Base-by-base conservation (phyloP, 75 land plant genomes). In the Adiantum capillusveneris region DNA sequence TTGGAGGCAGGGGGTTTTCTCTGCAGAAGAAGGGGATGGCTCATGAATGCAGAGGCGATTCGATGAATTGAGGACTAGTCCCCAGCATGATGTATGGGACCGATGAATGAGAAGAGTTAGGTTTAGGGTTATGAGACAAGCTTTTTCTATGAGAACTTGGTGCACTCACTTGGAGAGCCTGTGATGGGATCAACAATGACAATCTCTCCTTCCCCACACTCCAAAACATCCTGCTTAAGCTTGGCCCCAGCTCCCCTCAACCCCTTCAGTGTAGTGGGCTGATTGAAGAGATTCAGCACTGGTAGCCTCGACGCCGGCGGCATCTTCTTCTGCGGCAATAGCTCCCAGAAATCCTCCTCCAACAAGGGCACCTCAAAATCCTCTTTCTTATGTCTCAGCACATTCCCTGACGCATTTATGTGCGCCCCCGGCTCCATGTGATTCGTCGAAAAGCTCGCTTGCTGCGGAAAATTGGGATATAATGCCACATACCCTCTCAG, bases 371-470 rank as follows among this genome's bases (percentile, higher is more conserved):
- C 99, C 68, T 83, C 90, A 26, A 95, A 95, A 56, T 95, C 99
- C 31, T 62, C 52, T 66, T 71, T 86, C 55, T 82, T 74, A 73
- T 95, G 99, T 58, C 58, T 75, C 36, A 95, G 74, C 1, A 78
- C 79, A 29, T 95, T 95, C 46, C 85, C 88, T n/a, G 84, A 83
- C 1, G 99, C 92, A 46, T 80, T 78, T 31, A 95, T 95, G 64
- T 90, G 99, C 1, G 99, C 99, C 7, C 96, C 99, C 1, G 99
- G 99, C 71, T 95, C 99, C 99, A 95, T 90, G 62, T 95, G 99
- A 65, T 95, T 95, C 12, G 99, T 95, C 11, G 99, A 90, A 69
- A 95, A 95, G 74, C 99, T 95, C 0, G 77, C 63, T 57, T 95
- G 96, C 59, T 80, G 63, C 0, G 99, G 99, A 63, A 90, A 95